Percentiles rank a stretch among this genome's conserved stretches.
phyloP scores from a whole-genome alignment of 176 grass and related monocot species.

The Cenchrus purpureus region DNA sequence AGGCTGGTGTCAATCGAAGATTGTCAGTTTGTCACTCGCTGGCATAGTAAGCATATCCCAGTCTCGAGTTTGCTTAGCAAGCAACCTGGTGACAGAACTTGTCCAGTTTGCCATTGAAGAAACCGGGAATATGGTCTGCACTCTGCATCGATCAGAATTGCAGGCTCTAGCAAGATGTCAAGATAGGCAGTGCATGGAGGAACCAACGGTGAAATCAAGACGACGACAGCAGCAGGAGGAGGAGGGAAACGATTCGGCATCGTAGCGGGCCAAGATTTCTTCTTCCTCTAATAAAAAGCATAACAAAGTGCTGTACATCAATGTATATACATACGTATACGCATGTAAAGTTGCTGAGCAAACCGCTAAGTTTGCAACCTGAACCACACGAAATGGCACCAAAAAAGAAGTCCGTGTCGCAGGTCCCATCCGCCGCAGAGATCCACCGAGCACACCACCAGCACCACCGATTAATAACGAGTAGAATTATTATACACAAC shows the following conservation, averaged over 20 bases:
- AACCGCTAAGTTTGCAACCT: conserved; percentile 23
- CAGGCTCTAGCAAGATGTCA: neutral
- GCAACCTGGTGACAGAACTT: neutral
- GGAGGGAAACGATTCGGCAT: neutral
- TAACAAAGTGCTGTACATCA: neutral
- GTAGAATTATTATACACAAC: conserved; percentile 12
- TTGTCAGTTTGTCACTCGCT: neutral
- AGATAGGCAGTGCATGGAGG: neutral
- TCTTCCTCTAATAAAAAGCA: neutral
- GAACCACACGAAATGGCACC: conserved; percentile 24
- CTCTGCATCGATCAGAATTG: neutral
- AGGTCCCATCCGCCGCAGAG: conserved; percentile 20
- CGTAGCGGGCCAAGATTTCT: neutral
- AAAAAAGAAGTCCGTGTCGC: neutral
- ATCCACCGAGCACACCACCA: conserved; percentile 13
- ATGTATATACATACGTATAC: neutral
- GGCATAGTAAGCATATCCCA: neutral
- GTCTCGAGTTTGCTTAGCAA: neutral
- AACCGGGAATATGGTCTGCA: neutral
- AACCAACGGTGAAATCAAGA: neutral
- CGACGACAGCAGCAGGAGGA: neutral
- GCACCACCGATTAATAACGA: neutral
- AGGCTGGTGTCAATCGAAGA: neutral
- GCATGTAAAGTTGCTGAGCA: conserved; percentile 8
- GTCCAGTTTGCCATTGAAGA: neutral